Evolutionary conservation across 78 protist species (phyloP).

Genomic region (Anaeramoeba flamelloides): DNA sequence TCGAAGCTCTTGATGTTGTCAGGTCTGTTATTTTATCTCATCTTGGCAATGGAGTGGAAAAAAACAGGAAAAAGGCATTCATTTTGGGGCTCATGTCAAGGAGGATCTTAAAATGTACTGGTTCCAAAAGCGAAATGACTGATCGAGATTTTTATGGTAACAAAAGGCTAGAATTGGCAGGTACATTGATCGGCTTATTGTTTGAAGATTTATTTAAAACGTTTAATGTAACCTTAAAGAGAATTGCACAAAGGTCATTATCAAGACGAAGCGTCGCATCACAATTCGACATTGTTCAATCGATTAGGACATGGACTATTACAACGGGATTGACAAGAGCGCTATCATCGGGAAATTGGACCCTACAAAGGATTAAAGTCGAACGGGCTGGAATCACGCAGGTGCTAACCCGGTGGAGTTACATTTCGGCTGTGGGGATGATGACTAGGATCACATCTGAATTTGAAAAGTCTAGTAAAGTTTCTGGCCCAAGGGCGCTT

Average conservation of each 20-base stretch:
- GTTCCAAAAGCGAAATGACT: conserved; percentile 41
- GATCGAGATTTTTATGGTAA: conserved; percentile 93
- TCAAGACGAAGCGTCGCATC: conserved; percentile 22
- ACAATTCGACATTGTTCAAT: conserved; percentile 35
- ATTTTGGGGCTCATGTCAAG: not conserved
- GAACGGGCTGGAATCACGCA: conserved; percentile 90
- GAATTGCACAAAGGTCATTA: conserved; percentile 40
- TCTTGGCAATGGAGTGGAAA: not conserved
- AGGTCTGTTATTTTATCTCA: not conserved
- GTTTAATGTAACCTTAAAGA: conserved; percentile 50
- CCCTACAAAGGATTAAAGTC: conserved; percentile 82
- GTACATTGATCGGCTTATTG: conserved; percentile 28
- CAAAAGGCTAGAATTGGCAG: conserved; percentile 57
- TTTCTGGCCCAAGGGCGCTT: conserved; percentile 66
- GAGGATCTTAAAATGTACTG: not conserved
- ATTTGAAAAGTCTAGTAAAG: conserved; percentile 95
- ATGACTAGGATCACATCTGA: conserved; percentile 91
- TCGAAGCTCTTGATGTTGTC: not conserved
- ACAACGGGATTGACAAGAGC: conserved; percentile 75
- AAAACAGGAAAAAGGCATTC: not conserved
- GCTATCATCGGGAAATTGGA: conserved; percentile 94
- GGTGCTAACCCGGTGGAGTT: conserved; percentile 79
- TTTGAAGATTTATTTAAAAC: conserved; percentile 88
- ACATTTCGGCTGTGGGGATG: conserved; percentile 88
- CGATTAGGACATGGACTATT: conserved; percentile 27